Evolutionary conservation across 2,329 filamentous ascomycete genomes (phyloP).

Genomic region (Colletotrichum sp.): DNA sequence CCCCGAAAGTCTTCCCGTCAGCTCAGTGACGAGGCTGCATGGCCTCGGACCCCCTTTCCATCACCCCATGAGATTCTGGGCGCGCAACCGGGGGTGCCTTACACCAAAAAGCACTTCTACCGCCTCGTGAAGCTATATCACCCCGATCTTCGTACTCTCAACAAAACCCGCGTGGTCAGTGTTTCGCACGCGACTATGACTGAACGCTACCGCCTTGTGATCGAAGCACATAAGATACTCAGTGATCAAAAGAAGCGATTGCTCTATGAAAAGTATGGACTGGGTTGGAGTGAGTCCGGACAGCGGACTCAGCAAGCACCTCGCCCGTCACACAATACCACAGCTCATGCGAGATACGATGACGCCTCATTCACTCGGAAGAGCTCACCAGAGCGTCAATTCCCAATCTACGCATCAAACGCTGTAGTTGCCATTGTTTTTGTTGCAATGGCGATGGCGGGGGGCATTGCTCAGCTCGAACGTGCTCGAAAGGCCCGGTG

Average conservation of each 20-base stretch:
- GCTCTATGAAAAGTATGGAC: constrained; percentile 15
- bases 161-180: background rate
- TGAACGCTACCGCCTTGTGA: constrained; percentile 21
- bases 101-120: constrained; percentile 22
- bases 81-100: background rate
- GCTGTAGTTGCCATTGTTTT: constrained; percentile 11
- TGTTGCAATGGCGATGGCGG: constrained; percentile 8
- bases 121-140: constrained; percentile 25
- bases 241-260: constrained; percentile 10
- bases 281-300: background rate
- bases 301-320: background rate
- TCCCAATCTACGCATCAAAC: constrained; percentile 18
- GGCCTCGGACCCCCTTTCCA: constrained; percentile 14
- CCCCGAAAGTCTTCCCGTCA: background rate
- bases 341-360: background rate
- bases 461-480: constrained; percentile 5
- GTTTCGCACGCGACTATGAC: background rate
- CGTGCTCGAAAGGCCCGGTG: background rate
- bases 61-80: constrained; percentile 23
- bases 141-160: constrained; percentile 15
- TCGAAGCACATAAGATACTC: constrained; percentile 22
- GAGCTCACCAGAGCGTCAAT: background rate
- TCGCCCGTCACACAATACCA: background rate
- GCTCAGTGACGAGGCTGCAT: background rate
- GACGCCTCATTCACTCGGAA: background rate